A percentile compares a stretch with the other conserved stretches of the same genome.
These are phyloP conservation scores for Parafenestella ontariensis DNA, from an alignment of 2,329 filamentous ascomycete genomes.

Conservation along the genomic window DNA sequence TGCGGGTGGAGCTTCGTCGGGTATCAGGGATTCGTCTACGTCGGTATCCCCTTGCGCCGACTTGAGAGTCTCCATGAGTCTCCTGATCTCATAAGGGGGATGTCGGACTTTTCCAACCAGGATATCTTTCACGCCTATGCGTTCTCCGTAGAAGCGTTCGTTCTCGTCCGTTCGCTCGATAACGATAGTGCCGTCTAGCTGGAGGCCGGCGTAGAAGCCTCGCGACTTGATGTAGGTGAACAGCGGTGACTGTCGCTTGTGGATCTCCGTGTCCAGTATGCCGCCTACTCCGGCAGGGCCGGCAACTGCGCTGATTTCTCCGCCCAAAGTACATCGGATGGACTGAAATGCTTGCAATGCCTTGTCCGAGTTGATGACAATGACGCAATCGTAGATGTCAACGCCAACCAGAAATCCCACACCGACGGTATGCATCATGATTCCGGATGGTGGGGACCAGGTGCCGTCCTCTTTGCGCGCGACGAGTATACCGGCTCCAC, in stretches of 20 bases:
- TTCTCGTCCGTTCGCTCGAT: conserved; percentile 90
- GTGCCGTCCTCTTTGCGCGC: conserved; percentile 83
- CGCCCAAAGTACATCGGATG: conserved; percentile 78
- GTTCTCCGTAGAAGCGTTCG: conserved; percentile 79
- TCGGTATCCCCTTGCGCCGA: conserved; percentile 84
- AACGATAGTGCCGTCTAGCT: conserved; percentile 85
- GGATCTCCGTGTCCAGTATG: conserved; percentile 71
- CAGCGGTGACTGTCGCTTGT: conserved; percentile 73
- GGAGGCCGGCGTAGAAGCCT: conserved; percentile 85
- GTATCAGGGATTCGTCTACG: conserved; percentile 72
- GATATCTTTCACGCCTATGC: conserved; percentile 68
- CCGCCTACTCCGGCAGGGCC: conserved; percentile 82
- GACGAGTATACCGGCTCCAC: conserved; percentile 86
- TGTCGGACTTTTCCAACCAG: conserved; percentile 65
- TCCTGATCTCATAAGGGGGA: conserved; percentile 62
- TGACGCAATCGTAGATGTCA: conserved; percentile 94
- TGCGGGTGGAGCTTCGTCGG: conserved; percentile 75
- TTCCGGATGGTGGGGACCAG: conserved; percentile 91
- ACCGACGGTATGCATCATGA: conserved; percentile 87
- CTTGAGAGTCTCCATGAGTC: conserved; percentile 83
- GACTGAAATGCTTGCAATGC: conserved; percentile 85
- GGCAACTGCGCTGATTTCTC: conserved; percentile 77
- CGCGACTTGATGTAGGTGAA: conserved; percentile 90
- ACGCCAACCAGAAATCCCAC: conserved; percentile 90
- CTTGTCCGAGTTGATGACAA: conserved; percentile 87